Evolutionary conservation across 2,329 filamentous ascomycete genomes (phyloP), one percentile per base, ranked within the genome.

Genomic region (Trichophyton equinum): DNA sequence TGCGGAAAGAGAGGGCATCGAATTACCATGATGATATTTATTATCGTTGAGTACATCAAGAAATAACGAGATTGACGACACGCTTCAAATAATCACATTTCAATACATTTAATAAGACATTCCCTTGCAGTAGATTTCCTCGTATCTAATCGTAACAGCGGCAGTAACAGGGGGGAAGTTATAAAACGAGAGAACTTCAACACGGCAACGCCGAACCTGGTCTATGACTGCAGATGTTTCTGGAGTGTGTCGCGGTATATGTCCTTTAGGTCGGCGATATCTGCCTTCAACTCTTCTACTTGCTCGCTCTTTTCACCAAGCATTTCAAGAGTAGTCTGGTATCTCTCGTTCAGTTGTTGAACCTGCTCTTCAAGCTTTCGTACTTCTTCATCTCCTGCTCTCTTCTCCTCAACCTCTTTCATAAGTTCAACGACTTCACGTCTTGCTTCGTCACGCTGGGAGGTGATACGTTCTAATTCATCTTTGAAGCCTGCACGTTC

Each of bases 231-330:
- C 70, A 91, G 84, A 62, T 89, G 92, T 70, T 86, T 84, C 76
- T 95, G 89, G 57, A 95, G 88, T 72, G 99, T 76, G 71, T 97
- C 92, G 66, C 90, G 84, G 77, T 97, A 97, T 81, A 99, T 96
- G 70, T 86, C 87, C 79, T 99, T 99, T 72, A 99, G 81, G 78
- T 99, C 94, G 65, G 85, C 80, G 59, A 99, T 88, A 78, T 97
- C 94, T 11, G 88, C 86, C 73, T 81, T 85, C 66, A 99, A 77
- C 78, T 99, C 94, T 70, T 96, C 91, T 1, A 96, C 91, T 69
- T 87, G 78, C 78, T 99, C 94, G 73, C 90, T 96, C 82, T 96
- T 96, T 81, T 99, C 94, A 1, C 94, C 94, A 61, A 99, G 76
- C 84, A 97, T 86, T 76, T 97, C 91, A 59, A 99, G 78, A 62